Evolutionary conservation across 225 moss, liverwort and hornwort species (phyloP).

Genomic region (Takakia lepidozioides): DNA sequence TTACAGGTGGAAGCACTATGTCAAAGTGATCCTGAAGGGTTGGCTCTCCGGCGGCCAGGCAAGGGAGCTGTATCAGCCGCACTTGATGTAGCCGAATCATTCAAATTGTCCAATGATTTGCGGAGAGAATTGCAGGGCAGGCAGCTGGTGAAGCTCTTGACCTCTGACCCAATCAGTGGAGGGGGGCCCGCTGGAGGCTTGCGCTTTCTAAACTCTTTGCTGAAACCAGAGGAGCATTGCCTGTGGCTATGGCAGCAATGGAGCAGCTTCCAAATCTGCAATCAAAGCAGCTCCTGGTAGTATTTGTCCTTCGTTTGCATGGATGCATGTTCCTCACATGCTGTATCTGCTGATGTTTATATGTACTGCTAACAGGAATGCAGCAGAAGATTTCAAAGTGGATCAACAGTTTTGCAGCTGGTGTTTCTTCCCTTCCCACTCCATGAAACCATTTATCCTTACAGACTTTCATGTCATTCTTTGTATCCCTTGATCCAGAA

Average conservation of each 20-base stretch:
- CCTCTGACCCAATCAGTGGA: constrained; percentile 88
- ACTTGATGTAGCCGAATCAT: constrained; percentile 89
- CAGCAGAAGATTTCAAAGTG: no score
- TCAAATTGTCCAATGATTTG: constrained; percentile 68
- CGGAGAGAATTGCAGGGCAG: constrained; percentile 95
- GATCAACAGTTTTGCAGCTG: no score
- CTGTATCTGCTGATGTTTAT: no score
- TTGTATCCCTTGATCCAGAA: no score
- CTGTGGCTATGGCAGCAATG: constrained; percentile 99
- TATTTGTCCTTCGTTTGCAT: background rate
- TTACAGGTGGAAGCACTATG: constrained; percentile 81
- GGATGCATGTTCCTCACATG: no score
- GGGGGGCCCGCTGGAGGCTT: constrained; percentile 95
- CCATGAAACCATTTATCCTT: no score
- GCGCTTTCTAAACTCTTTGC: constrained; percentile 75
- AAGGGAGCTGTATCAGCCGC: constrained; percentile 97
- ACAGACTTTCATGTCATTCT: no score
- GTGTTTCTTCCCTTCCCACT: no score
- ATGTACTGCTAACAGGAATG: no score
- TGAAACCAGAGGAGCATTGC: constrained; percentile 86
- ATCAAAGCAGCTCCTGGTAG: constrained; percentile 92
- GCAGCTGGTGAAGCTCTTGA: constrained; percentile 89
- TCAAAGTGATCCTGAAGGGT: constrained; percentile 90
- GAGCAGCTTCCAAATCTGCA: constrained; percentile 88
- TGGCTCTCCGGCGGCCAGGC: constrained; percentile 80